Evolutionary conservation across 768 basidiomycete species (phyloP).

Genomic region (Leccinum fibrillosum): DNA sequence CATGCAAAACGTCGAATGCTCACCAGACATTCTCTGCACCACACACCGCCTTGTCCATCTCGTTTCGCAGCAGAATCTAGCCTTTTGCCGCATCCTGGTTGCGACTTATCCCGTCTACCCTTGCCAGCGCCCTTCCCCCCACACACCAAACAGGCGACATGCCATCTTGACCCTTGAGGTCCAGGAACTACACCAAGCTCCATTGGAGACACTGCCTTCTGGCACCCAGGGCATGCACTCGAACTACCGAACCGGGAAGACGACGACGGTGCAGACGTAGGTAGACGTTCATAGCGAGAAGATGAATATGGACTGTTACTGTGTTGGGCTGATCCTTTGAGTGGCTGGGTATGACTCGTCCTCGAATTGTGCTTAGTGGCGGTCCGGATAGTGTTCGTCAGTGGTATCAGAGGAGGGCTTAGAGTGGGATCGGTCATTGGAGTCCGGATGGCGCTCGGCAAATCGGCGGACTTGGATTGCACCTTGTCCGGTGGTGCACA

Average conservation of each 20-base stretch:
- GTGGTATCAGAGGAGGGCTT: slow-evolving; percentile 19
- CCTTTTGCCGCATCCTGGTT: slow-evolving; percentile 79
- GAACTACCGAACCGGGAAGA: slow-evolving; percentile 35
- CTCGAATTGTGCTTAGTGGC: slow-evolving; percentile 3
- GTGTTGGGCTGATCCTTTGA: slow-evolving; percentile 12
- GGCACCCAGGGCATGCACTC: slow-evolving; percentile 72
- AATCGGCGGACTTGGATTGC: slow-evolving; percentile 10
- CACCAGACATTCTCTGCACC: slow-evolving; percentile 85
- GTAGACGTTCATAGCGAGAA: slow-evolving; percentile 29
- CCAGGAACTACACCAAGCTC: slow-evolving; percentile 84
- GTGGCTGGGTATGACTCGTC: slow-evolving; percentile 8
- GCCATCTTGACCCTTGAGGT: slow-evolving; percentile 81
- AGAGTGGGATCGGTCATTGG: slow-evolving; percentile 6
- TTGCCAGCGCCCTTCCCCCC: slow-evolving; percentile 57
- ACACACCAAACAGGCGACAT: slow-evolving; percentile 72
- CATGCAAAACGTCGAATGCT: slow-evolving; percentile 23
- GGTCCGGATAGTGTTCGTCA: slow-evolving; percentile 17
- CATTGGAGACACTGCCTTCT: slow-evolving; percentile 72
- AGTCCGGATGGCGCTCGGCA: slow-evolving; percentile 11
- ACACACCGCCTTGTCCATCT: slow-evolving; percentile 65
- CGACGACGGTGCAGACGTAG: slow-evolving; percentile 16
- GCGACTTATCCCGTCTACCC: slow-evolving; percentile 50
- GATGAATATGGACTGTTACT: slow-evolving; percentile 22
- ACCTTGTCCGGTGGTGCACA: slow-evolving; percentile 42
- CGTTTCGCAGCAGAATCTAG: slow-evolving; percentile 80